Evolutionary conservation across 352 stramenopile species (phyloP).

Genomic region (Pythium scleroteichum): DNA sequence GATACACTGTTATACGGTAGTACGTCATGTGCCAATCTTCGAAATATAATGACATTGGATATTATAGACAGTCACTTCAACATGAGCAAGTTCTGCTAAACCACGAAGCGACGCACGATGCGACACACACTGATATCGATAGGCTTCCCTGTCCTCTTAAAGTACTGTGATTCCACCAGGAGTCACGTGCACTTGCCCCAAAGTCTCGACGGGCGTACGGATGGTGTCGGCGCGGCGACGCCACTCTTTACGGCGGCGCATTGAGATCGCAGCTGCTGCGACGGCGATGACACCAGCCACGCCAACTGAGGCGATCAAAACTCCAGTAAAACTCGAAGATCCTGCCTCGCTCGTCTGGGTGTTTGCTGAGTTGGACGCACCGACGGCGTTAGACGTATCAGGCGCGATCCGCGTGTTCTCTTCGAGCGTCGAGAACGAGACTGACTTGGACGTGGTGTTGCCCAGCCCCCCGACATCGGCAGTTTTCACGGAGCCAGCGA

Average conservation of each 20-base stretch:
- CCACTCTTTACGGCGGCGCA: not conserved
- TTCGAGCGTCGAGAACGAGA: constrained; percentile 4
- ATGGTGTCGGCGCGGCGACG: not conserved
- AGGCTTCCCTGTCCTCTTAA: not conserved
- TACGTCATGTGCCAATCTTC: no score
- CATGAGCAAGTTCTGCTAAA: no score
- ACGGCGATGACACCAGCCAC: constrained; percentile 1
- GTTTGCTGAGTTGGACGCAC: not conserved
- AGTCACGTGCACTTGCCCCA: constrained; percentile 1
- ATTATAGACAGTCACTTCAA: no score
- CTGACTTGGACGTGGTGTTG: not conserved
- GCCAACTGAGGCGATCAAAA: not conserved
- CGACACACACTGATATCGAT: no score
- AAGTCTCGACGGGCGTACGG: not conserved
- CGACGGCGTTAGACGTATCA: not conserved
- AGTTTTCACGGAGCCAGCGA: not conserved
- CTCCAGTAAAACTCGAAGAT: not conserved
- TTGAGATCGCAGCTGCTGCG: not conserved
- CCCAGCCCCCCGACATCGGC: not conserved
- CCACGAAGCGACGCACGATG: no score
- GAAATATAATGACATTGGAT: no score
- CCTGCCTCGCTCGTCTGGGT: not conserved
- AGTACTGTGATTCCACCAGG: not conserved
- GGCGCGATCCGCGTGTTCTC: not conserved
- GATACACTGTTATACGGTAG: no score